Percentiles rank a stretch among this genome's conserved stretches.
Conservation (phyloP, 192 early-diverging fungal species). For the Coemansia sp. region DNA sequence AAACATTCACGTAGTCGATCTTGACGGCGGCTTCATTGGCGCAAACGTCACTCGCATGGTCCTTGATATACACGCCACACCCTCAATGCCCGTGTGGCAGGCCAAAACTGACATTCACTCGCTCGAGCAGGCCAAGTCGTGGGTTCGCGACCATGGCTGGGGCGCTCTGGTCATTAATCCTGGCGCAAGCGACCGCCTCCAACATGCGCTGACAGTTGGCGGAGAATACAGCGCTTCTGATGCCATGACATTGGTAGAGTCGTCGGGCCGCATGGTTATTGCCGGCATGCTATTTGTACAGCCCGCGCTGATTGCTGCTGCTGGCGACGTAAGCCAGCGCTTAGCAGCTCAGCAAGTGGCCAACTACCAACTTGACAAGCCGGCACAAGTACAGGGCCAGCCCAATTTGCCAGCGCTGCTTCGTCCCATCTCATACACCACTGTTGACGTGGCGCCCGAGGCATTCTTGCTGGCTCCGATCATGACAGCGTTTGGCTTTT, state of each 20-base stretch:
- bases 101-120: slow-evolving; percentile 4
- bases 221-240: slow-evolving; percentile 25
- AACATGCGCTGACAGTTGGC: slow-evolving; percentile 23
- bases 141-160: slow-evolving; percentile 33
- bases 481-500: slow-evolving; percentile 37
- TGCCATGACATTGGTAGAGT: slow-evolving; percentile 41
- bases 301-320: slow-evolving; percentile 21
- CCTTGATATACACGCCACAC: slow-evolving; percentile 16
- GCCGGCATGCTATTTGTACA: slow-evolving; percentile 34
- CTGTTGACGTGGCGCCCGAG: slow-evolving; percentile 32
- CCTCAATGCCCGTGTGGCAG: slow-evolving; percentile 32
- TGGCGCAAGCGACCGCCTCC: slow-evolving; percentile 26
- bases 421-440: slow-evolving; percentile 32
- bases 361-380: not conserved
- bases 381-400: not conserved
- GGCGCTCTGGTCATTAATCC: slow-evolving; percentile 51
- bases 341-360: slow-evolving; percentile 33
- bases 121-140: slow-evolving; percentile 23
- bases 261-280: slow-evolving; percentile 27
- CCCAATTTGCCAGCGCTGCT: slow-evolving; percentile 24
- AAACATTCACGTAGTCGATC: slow-evolving; percentile 41
- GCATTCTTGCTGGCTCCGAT: slow-evolving; percentile 33
- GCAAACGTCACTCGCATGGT: slow-evolving; percentile 36
- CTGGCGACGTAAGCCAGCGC: slow-evolving; percentile 13
- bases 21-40: slow-evolving; percentile 46